Base-by-base conservation (phyloP, 805 yeast genomes). In the Myxozyma nipponensis region DNA sequence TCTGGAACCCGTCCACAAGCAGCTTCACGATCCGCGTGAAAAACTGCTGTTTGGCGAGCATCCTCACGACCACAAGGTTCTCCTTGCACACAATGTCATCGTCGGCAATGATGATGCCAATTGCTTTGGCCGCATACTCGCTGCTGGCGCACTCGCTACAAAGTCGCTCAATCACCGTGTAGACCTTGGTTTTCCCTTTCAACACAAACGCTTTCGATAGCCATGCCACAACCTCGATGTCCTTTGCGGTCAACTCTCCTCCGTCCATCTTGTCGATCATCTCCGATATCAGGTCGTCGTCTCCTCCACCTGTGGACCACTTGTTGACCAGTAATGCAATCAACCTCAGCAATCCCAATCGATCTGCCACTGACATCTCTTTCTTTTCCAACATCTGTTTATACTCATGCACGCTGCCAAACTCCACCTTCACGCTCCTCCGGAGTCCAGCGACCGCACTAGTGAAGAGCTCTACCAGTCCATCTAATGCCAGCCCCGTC, bases 21-120 rank as follows among this genome's bases (percentile, higher is more conserved):
- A 64, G 66, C 0, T 85, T 84, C 4, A 87, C 72, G 1, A 81
- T 69, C 6, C 73, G 68, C 52, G 79, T 78, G 63, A 88, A 87
- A 23, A 86, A 74, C 56, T 82, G 82, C 63, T 93, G 98, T 63
- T 88, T 88, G 73, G 84, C 87, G 22, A 93, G 72, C 40, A 77
- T 66, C 51, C 85, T 77, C 18, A 84, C 77, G 52, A 82, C 79
- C 48, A 84, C 73, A 55, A 80, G 80, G 54, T 74, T 64, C 28
- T 67, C 75, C 60, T 78, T 80, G 41, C 74, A 69, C 48, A 84
- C 78, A 4, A 84, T 69, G 17, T 78, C 77, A 44, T 85, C 74
- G 59, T 87, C 90, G n/a, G 81, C 72, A 26, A 86, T 77, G 18
- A 87, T 63, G 2, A 88, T 72, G 37, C 81, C 85, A 45, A 86